Base-by-base conservation (phyloP, 176 grass and related monocot species). In the Rhipidocladum racemiflorum region DNA sequence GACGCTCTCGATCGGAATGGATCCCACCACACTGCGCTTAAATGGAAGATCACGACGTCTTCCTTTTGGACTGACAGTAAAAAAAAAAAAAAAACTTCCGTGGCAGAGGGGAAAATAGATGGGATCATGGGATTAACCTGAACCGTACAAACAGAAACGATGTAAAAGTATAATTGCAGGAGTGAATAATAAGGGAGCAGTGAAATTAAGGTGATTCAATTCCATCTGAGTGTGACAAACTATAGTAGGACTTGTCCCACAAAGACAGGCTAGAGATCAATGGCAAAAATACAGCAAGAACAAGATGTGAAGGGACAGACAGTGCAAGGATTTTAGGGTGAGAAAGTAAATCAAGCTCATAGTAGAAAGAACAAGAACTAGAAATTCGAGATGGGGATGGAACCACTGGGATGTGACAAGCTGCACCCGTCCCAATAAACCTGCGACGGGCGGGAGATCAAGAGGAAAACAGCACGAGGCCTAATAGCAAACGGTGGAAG, bases 391-490 rank as follows among this genome's bases (percentile, higher is more conserved):
- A n/a, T 17, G 23, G 36, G 79, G 32, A 71, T 56, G 66, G 49
- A 82, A 72, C 49, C 84, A 86, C 65, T 15, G 11, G 74, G 61
- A 79, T 32, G 67, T 79, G 79, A 86, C 88, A 90, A 67, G 83
- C 27, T 29, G 61, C 46, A 50, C 88, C 48, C 8, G 3, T 0
- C 46, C 17, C 72, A 16, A 62, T 16, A 59, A 29, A 51, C 70
- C 57, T 61, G 24, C 36, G 50, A 61, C 12, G 18, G 7, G 1
- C 27, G 46, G 30, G 76, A 80, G 63, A 89, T 76, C 62, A 75
- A 70, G 62, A 34, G 36, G 63, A 81, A 75, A 50, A 46, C 60
- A 64, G 21, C 45, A 10, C 43, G 16, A 83, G 2, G 21, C 4
- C 25, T 13, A 70, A 65, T 66, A 55, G 70, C 42, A 67, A 42